Conservation (phyloP, 1,139 yeast species). For the Protomyces inundatus region DNA sequence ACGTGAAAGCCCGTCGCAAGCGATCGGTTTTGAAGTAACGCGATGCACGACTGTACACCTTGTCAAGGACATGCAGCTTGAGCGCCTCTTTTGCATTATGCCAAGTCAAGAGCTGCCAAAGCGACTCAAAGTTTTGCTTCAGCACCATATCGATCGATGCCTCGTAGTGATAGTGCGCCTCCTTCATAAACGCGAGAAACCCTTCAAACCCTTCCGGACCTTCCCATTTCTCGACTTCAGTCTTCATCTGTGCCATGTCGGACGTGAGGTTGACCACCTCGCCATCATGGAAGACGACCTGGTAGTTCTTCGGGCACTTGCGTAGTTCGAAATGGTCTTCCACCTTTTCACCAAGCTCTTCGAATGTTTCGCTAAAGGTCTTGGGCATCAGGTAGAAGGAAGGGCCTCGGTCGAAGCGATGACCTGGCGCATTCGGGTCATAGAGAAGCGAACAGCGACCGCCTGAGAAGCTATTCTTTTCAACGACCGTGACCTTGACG, state of each 20-base stretch:
- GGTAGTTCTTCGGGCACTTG: slow-evolving; percentile 20
- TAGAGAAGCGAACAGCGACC: slow-evolving; percentile 25
- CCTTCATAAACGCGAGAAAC: slow-evolving; percentile 24
- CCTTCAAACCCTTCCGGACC: slow-evolving; percentile 23
- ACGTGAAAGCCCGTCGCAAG: slow-evolving; percentile 24
- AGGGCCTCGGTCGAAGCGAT: slow-evolving; percentile 26
- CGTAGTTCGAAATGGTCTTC: slow-evolving; percentile 12
- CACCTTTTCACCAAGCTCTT: slow-evolving; percentile 24
- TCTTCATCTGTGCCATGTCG: slow-evolving; percentile 26
- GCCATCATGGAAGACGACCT: slow-evolving; percentile 27
- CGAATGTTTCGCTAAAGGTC: slow-evolving; percentile 23
- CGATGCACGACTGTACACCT: slow-evolving; percentile 22
- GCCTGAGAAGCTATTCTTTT: slow-evolving; percentile 24
- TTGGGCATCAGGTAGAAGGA: slow-evolving; percentile 26
- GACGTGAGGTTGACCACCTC: slow-evolving; percentile 14
- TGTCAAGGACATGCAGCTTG: slow-evolving; percentile 21
- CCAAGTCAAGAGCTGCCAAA: slow-evolving; percentile 19
- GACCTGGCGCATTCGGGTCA: slow-evolving; percentile 13
- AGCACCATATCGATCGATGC: slow-evolving; percentile 23
- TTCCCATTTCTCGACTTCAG: slow-evolving; percentile 26
- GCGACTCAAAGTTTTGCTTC: slow-evolving; percentile 22
- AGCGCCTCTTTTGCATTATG: slow-evolving; percentile 15
- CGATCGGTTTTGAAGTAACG: slow-evolving; percentile 24
- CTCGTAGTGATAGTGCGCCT: slow-evolving; percentile 26
- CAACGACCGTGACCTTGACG: slow-evolving; percentile 25